Evolutionary conservation across 352 stramenopile genomes (phyloP), one percentile per base, ranked within the genome.

Genomic region (Pythium aristosporum): DNA sequence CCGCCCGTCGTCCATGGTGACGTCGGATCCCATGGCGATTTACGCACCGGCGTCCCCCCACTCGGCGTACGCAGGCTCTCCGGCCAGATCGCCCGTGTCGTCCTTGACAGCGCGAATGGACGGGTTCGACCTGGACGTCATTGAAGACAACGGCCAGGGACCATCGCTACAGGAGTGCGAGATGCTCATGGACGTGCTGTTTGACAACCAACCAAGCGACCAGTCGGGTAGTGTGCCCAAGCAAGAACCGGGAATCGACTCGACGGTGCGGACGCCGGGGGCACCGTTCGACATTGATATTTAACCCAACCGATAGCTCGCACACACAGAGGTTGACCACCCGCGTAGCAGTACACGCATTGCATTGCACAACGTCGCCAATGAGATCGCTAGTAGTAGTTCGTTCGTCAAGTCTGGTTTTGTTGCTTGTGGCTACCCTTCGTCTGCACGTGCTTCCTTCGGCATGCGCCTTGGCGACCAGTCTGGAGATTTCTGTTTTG

Each of bases 111-210:
- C 55, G n/a, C 63, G 36, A 9, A 58, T 63, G 43, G 23, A 61
- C 21, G 50, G 42, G 5, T 57, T 54, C 48, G 65, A 71, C 6
- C 44, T 62, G 15, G 64, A 71, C 15, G 55, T 71, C n/a, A 63
- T 60, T 32, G 77, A 74, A 49, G 80, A 85, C 41, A 74, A 74
- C 49, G 76, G 69, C 34, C 69, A 79, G 23, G 78, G 72, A 16
- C 81, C 81, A 34, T 84, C 74, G 21, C 72, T 91, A 1, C 77
- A 91, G 39, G 81, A 87, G 54, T 90, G 79, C 49, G 81, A 77
- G 39, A 81, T 82, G 55, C 70, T 91, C 34, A 75, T 88, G 61
- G 81, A 91, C 21, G 65, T 91, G 65, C 76, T 91, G 39, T 88
- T 86, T 57, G 65, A 71, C 44, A 44, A 62, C 28, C 57, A 59